These are phyloP conservation scores for Epichloe gansuensis DNA, from an alignment of 2,329 filamentous ascomycete species.

Conservation along the genomic window DNA sequence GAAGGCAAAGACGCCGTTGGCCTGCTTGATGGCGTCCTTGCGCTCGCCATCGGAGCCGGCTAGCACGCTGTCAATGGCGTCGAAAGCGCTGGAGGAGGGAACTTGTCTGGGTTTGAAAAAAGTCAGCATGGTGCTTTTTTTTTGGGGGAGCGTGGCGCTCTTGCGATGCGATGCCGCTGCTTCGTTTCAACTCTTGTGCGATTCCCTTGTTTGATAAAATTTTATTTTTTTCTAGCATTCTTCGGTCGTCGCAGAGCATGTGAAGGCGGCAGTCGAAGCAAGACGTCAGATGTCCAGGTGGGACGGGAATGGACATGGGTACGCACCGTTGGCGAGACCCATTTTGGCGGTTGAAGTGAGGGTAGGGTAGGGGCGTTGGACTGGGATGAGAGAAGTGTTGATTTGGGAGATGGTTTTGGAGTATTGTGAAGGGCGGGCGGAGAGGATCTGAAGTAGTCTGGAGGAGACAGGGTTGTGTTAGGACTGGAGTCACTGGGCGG, in stretches of 20 bases:
- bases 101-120: conserved; percentile 49
- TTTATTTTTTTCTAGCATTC: neutral
- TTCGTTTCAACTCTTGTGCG: neutral
- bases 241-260: neutral
- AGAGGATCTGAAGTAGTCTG: too few relatives aligned
- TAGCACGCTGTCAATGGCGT: conserved; percentile 68
- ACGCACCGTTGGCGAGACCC: conserved; percentile 59
- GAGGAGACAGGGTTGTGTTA: neutral
- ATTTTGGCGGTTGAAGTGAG: conserved; percentile 31
- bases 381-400: neutral
- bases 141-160: too few relatives aligned
- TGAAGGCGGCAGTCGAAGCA: neutral
- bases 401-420: neutral
- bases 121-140: neutral
- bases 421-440: too few relatives aligned
- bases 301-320: neutral
- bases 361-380: neutral
- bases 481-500: neutral
- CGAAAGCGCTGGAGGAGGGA: conserved; percentile 85
- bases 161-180: neutral
- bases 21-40: conserved; percentile 83
- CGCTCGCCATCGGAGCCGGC: conserved; percentile 56
- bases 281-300: neutral
- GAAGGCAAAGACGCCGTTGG: conserved; percentile 80
- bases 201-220: neutral